Percentiles rank a stretch among this genome's conserved stretches.
These are phyloP conservation scores for Fusarium citri DNA, from an alignment of 2,329 filamentous ascomycete species.

Conservation along the genomic window DNA sequence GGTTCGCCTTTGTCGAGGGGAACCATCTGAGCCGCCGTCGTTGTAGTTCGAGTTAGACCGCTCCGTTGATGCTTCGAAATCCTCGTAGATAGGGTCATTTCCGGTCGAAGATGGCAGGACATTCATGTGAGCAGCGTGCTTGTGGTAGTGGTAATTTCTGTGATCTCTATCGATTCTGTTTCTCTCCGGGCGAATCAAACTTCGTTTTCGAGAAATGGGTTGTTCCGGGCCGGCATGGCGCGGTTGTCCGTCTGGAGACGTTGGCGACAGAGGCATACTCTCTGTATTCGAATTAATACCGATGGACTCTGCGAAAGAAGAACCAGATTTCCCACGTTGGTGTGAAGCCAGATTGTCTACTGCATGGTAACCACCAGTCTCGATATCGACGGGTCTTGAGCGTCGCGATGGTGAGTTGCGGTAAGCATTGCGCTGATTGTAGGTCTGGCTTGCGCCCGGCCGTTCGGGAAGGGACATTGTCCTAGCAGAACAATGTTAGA, in stretches of 20 bases:
- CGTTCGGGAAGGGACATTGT: constrained; percentile 73
- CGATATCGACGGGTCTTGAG: constrained; percentile 74
- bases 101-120: constrained; percentile 92
- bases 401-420: constrained; percentile 76
- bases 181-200: constrained; percentile 88
- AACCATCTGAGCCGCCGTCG: constrained; percentile 60
- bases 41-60: constrained; percentile 60
- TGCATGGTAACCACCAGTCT: constrained; percentile 68
- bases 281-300: constrained; percentile 68
- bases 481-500: constrained; percentile 49
- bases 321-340: constrained; percentile 67
- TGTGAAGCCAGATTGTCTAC: constrained; percentile 57
- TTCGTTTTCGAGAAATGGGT: constrained; percentile 77
- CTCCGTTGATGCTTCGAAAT: constrained; percentile 74
- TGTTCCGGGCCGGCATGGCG: constrained; percentile 48
- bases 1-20: constrained; percentile 54
- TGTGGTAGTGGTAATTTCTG: constrained; percentile 94
- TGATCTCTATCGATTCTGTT: constrained; percentile 86
- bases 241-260: constrained; percentile 50
- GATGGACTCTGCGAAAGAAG: constrained; percentile 70
- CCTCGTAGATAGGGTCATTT: constrained; percentile 87
- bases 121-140: constrained; percentile 93
- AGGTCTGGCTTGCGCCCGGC: constrained; percentile 71
- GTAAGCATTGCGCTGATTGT: constrained; percentile 72
- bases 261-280: constrained; percentile 65